Evolutionary conservation across 306 rosid species (phyloP).

Genomic region (Castanospermum australe): DNA sequence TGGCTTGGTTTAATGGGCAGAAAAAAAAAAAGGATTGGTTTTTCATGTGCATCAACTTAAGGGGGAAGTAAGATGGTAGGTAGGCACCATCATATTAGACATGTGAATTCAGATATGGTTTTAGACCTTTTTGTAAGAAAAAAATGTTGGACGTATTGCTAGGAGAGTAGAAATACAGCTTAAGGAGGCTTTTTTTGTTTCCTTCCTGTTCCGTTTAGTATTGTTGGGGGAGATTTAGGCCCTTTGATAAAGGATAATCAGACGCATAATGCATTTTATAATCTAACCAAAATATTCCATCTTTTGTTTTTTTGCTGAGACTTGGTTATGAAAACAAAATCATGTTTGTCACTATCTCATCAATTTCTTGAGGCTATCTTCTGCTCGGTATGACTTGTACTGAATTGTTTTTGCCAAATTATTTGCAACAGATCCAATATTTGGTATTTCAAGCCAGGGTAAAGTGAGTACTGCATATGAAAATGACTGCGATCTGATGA

Average conservation of each 20-base stretch:
- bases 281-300: background rate
- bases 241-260: constrained; percentile 9
- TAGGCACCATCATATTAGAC: background rate
- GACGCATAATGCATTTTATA: constrained; percentile 9
- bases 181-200: too few relatives aligned
- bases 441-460: constrained; percentile 74
- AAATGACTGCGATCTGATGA: constrained; percentile 72
- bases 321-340: background rate
- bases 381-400: background rate
- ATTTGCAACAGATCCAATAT: constrained; percentile 60
- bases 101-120: background rate
- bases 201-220: constrained; percentile 4
- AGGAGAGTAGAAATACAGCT: too few relatives aligned
- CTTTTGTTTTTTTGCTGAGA: background rate
- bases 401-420: background rate
- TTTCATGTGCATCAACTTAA: too few relatives aligned
- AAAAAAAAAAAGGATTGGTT: too few relatives aligned
- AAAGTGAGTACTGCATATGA: constrained; percentile 62
- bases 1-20: too few relatives aligned
- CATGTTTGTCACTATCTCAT: background rate
- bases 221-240: background rate
- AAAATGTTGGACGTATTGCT: background rate
- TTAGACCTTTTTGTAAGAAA: background rate
- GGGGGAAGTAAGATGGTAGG: too few relatives aligned
- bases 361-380: background rate